A percentile compares a stretch with the other conserved stretches of the same genome.
phyloP scores from a whole-genome alignment of 352 stramenopile species.

The Pythium plurisporium region DNA sequence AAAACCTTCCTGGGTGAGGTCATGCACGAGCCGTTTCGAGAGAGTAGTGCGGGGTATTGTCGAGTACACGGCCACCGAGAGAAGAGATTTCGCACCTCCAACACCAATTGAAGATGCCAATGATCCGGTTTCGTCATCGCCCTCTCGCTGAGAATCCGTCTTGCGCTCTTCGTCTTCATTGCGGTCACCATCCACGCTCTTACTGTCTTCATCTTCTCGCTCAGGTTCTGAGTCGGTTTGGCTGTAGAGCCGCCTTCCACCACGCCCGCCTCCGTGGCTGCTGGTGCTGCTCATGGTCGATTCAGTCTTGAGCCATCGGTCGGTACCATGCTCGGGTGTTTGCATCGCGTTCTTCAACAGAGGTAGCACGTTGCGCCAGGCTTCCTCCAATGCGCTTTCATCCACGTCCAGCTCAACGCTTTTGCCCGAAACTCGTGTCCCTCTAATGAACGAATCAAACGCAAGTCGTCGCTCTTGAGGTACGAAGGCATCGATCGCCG shows the following conservation, averaged over 20 bases:
- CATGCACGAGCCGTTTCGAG: conserved; percentile 1
- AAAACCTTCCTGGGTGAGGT: neutral
- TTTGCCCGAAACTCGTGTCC: conserved; percentile 25
- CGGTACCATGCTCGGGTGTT: conserved; percentile 32
- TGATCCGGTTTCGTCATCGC: neutral
- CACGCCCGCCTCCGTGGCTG: neutral
- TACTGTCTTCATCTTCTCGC: neutral
- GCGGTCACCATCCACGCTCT: neutral
- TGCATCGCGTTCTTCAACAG: conserved; percentile 48
- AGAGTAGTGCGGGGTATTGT: neutral
- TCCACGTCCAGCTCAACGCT: conserved; percentile 55
- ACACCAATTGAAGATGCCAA: neutral
- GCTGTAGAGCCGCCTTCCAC: neutral
- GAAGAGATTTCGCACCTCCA: neutral
- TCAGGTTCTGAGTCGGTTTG: conserved; percentile 15
- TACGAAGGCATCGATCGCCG: conserved; percentile 31
- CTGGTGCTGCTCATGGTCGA: neutral
- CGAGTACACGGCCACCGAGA: conserved; percentile 12
- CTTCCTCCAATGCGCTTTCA: conserved; percentile 32
- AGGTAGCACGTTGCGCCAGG: conserved; percentile 43
- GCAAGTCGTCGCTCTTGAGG: conserved; percentile 37
- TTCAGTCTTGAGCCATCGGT: conserved; percentile 2
- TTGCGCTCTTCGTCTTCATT: neutral
- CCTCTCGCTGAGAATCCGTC: no score
- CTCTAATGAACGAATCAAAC: conserved; percentile 54